Base-by-base conservation (phyloP, 148 eudicot genomes). In the Chenopodium suecicum region DNA sequence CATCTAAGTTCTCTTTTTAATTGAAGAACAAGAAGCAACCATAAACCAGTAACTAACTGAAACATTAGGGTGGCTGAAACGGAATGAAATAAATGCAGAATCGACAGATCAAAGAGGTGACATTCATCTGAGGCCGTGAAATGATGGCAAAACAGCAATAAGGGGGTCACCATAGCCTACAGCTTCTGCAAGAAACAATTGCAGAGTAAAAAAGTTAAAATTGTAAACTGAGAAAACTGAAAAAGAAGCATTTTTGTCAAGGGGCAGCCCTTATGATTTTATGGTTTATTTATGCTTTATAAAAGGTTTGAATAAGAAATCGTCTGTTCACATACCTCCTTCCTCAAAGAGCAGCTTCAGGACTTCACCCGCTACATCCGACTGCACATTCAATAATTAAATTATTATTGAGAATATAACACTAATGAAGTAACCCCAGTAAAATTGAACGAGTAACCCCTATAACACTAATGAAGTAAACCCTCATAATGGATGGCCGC, bases 341-440 rank as follows among this genome's bases (percentile, higher is more conserved):
- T 94, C 96, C 63, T 81, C 76, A 56, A 85, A 86, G 64, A 94
- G 94, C 79, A 91, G 25, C 89, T 91, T 92, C 82, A 94, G 74
- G 84, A 95, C 88, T 89, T 95, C 97, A 37, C 98, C 98, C 23
- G 90, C 94, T 71, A 90, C 95, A 86, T 93, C 93, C 32, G 98
- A 90, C 98, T 95, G 96, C 81, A 77, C 82, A 83, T 62, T 74
- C 62, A 17, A 75, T 60, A 23, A 80, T 27, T 27, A 27, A 27
- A 27, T 27, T 27, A 27, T 27, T 27, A 27, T 27, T 27, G 29
- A 27, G 29, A 27, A 0, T 27, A 27, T 27, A 23, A 23, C 23
- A 23, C 23, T 23, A 23, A 23, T 23, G 23, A 23, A 23, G 23
- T 23, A 23, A 23, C 23, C 23, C 23, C 23, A 23, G 23, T 23